Base-by-base conservation (phyloP, 257 asterid genomes). In the Jacaranda mimosifolia region DNA sequence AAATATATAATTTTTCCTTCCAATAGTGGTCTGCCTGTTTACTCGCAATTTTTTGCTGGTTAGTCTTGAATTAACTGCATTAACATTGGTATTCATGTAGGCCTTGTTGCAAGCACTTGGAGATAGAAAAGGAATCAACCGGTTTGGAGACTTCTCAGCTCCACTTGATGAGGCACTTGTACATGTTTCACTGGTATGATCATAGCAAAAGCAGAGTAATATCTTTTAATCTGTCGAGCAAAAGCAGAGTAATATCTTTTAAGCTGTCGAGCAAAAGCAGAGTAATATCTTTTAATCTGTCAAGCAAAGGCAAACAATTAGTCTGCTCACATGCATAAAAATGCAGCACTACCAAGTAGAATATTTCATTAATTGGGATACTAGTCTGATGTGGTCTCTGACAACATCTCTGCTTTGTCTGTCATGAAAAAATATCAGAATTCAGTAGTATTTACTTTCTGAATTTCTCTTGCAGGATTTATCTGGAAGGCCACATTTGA, bases 71-170 rank as follows among this genome's bases (percentile, higher is more conserved):
- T 4, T 19, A 43, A 55, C 72, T 26, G 48, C 49, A 35, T 17
- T 67, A 7, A 59, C 7, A 18, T 65, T 72, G 66, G 39, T 51
- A 32, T 76, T 72, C 52, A 6, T 85, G 79, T 84, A 93, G 98
- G 97, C 96, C 74, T 85, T 96, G 91, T 75, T 91, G 87, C 91
- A 91, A 81, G 97, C 98, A 49, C 98, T 93, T 71, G 97, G 95
- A 48, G 99, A 96, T 84, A 93, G 99, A 76, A 96, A 86, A 77
- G 99, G 99, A 83, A 93, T 93, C 75, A 88, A 89, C 71, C 89
- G 97, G 57, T 93, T 96, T 56, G 98, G 99, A 76, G 96, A 93
- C 87, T 96, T 96, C 86, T 88, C 99, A n/a, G 97, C 97, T 74
- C 98, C 98, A 53, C 97, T 96, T 39, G 99, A 91, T 74, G 99